These are phyloP conservation scores for Flueggea neowawraea DNA, from an alignment of 441 rosid genomes.

Conservation along the genomic window DNA sequence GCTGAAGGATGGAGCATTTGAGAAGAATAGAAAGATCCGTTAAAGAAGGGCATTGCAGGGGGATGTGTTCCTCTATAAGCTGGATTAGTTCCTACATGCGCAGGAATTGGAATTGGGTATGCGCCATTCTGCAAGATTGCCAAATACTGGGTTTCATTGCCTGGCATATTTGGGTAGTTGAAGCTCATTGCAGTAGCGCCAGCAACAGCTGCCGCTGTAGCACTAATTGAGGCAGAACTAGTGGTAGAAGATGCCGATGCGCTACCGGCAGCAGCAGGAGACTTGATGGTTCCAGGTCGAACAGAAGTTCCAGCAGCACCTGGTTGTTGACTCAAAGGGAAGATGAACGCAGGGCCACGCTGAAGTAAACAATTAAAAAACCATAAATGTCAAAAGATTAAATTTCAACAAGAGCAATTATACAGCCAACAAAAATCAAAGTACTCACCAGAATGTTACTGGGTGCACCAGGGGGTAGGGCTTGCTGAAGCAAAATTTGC, in stretches of 20 bases:
- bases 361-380: constrained; percentile 23
- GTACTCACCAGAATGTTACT: constrained; percentile 69
- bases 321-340: constrained; percentile 88
- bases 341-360: constrained; percentile 88
- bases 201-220: constrained; percentile 55
- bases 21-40: constrained; percentile 83
- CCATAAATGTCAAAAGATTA: background rate
- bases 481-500: constrained; percentile 81
- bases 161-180: constrained; percentile 76
- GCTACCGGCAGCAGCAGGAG: constrained; percentile 42
- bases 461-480: constrained; percentile 80
- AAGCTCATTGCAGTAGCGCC: constrained; percentile 78
- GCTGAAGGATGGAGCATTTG: constrained; percentile 89
- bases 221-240: constrained; percentile 43
- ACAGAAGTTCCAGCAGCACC: constrained; percentile 66
- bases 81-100: constrained; percentile 80
- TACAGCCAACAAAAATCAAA: background rate
- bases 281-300: constrained; percentile 52
- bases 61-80: constrained; percentile 72
- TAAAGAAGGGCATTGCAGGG: constrained; percentile 77
- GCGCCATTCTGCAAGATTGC: constrained; percentile 84
- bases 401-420: background rate
- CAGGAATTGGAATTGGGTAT: constrained; percentile 79
- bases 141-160: constrained; percentile 84
- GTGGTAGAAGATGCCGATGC: constrained; percentile 44